Base-by-base conservation (phyloP, 345 rosid genomes). In the Erysimum cheiranthoides region DNA sequence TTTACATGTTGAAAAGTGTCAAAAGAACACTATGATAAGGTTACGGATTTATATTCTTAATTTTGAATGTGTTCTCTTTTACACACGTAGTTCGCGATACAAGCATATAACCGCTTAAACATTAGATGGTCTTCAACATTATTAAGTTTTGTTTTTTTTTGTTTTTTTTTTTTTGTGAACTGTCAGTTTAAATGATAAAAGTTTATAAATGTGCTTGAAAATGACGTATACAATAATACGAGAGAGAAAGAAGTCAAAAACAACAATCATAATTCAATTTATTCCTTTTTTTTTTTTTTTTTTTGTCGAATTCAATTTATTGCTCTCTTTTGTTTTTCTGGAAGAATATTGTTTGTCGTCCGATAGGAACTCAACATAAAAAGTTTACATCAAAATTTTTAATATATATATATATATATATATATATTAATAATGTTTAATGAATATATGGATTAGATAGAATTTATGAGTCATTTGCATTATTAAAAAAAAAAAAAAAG, bases 291-390 rank as follows among this genome's bases (percentile, higher is more conserved):
- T n/a, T n/a, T n/a, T n/a, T n/a, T n/a, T n/a, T n/a, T n/a, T n/a
- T n/a, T n/a, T n/a, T n/a, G n/a, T n/a, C n/a, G n/a, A n/a, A n/a
- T n/a, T n/a, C n/a, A n/a, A n/a, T n/a, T n/a, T n/a, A n/a, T n/a
- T n/a, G n/a, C 36, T 76, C 70, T 52, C 43, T 53, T 51, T 76
- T 7, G 21, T 75, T 51, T 31, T 52, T 51, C 14, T 36, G n/a
- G 34, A 76, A 69, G 59, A 76, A 70, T 76, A 70, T 35, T 39
- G 64, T 75, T 68, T 75, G n/a, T n/a, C n/a, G 68, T 75, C 73
- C 68, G 68, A 68, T 76, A 76, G 74, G 70, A 69, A 61, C 50
- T 69, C 64, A 61, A 61, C 74, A 61, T 42, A 51, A 14, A 61
- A 68, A 75, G 64, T 31, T 39, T 39, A 39, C 43, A 68, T 1